A percentile compares a stretch with the other conserved stretches of the same genome.
Conservation (phyloP, 352 stramenopile genomes). For the Pythium aristosporum region DNA sequence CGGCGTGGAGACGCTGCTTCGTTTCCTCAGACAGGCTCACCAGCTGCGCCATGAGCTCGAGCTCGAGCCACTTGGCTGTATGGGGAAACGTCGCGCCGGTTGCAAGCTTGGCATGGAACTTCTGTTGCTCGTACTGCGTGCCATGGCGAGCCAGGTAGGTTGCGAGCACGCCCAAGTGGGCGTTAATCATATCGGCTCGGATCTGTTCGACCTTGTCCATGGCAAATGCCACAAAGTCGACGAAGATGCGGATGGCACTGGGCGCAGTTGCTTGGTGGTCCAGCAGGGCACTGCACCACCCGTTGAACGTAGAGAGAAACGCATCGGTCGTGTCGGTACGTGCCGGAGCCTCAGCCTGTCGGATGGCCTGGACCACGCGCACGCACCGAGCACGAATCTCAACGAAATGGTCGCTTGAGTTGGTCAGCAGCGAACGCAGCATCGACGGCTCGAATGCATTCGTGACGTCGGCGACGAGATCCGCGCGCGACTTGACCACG, state of each 20-base stretch:
- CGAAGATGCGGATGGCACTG: conserved; percentile 33
- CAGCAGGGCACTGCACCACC: conserved; percentile 26
- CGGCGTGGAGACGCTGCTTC: conserved; percentile 23
- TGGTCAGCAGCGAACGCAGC: conserved; percentile 39
- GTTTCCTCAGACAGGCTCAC: conserved; percentile 28
- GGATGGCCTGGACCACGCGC: conserved; percentile 45
- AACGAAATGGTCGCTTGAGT: conserved; percentile 29
- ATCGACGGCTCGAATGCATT: conserved; percentile 31
- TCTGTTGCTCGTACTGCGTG: conserved; percentile 65
- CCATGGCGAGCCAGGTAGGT: conserved; percentile 62
- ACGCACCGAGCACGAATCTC: conserved; percentile 44
- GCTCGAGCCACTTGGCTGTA: conserved; percentile 52
- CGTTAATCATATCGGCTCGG: conserved; percentile 59
- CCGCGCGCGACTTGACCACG: conserved; percentile 24
- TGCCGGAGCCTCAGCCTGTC: conserved; percentile 48
- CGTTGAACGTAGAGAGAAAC: conserved; percentile 37
- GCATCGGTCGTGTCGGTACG: conserved; percentile 41
- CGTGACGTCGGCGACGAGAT: conserved; percentile 43
- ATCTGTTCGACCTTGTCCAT: conserved; percentile 68
- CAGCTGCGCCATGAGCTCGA: conserved; percentile 39
- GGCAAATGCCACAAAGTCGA: conserved; percentile 66
- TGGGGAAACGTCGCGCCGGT: conserved; percentile 29
- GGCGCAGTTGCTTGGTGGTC: conserved; percentile 16
- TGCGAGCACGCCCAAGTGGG: conserved; percentile 48
- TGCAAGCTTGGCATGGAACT: conserved; percentile 34